Conservation (phyloP, 2,329 filamentous ascomycete genomes). For the Ophiostoma sp. region DNA sequence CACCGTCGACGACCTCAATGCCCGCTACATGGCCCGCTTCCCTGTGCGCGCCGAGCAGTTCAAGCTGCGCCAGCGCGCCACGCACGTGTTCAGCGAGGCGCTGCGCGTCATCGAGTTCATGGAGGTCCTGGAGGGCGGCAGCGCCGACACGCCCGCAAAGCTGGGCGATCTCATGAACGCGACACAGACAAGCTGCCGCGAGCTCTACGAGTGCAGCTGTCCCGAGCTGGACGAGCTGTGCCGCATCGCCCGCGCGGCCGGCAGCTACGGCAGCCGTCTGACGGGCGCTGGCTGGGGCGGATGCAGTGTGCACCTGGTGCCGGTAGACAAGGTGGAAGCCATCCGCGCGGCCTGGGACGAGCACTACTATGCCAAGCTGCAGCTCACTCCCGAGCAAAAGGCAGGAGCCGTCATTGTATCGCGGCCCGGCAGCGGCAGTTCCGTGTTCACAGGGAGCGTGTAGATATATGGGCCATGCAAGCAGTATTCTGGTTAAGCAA, state of each 20-base stretch:
- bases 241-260: conserved; percentile 67
- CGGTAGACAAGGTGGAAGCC: conserved; percentile 70
- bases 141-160: conserved; percentile 56
- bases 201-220: conserved; percentile 86
- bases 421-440: conserved; percentile 72
- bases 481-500: not conserved
- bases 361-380: conserved; percentile 72
- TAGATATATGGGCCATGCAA: not conserved
- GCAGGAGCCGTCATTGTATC: conserved; percentile 81
- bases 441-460: conserved; percentile 43
- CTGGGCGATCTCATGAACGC: conserved; percentile 83
- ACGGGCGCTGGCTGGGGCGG: conserved; percentile 97
- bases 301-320: conserved; percentile 88
- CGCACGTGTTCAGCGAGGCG: conserved; percentile 89
- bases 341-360: conserved; percentile 72
- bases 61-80: conserved; percentile 77
- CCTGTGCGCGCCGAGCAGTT: conserved; percentile 83
- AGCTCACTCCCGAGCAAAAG: conserved; percentile 64
- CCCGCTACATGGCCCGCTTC: conserved; percentile 78
- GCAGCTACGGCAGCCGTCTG: conserved; percentile 76
- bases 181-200: conserved; percentile 81
- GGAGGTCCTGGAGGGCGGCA: conserved; percentile 58
- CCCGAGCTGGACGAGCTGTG: conserved; percentile 90
- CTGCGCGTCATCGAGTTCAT: conserved; percentile 80
- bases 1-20: conserved; percentile 64